These are phyloP conservation scores for Lachancea nothofagi DNA, from an alignment of 805 yeast genomes.

Conservation along the genomic window DNA sequence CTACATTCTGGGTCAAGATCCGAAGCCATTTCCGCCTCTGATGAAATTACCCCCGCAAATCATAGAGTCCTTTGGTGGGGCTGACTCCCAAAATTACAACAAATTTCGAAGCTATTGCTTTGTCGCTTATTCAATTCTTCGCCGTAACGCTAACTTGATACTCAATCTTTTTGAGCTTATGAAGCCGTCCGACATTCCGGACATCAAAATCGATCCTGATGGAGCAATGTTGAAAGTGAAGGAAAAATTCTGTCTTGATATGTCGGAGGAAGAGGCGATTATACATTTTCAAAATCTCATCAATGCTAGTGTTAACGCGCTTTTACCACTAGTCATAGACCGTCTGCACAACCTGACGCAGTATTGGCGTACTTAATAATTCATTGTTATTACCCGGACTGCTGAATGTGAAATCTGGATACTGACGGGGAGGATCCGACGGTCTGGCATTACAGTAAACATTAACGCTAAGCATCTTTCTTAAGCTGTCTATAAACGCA, in stretches of 20 bases:
- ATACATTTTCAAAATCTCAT: conserved; percentile 90
- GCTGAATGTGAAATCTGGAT: not conserved
- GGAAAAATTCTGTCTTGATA: conserved; percentile 87
- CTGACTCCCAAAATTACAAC: conserved; percentile 75
- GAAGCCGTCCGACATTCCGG: conserved; percentile 92
- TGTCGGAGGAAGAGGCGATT: conserved; percentile 95
- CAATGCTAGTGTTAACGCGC: conserved; percentile 89
- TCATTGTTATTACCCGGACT: not conserved
- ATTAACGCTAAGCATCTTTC: too few relatives aligned
- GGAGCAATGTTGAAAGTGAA: conserved; percentile 87
- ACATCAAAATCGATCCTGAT: conserved; percentile 74
- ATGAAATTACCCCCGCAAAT: conserved; percentile 97
- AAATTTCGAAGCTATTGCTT: conserved; percentile 90
- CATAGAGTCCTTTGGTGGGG: conserved; percentile 97
- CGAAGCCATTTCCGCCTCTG: conserved; percentile 97
- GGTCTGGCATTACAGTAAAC: too few relatives aligned
- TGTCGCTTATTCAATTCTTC: conserved; percentile 82
- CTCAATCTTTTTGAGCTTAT: conserved; percentile 86
- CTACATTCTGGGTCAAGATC: conserved; percentile 92
- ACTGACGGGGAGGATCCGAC: too few relatives aligned
- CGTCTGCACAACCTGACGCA: conserved; percentile 93
- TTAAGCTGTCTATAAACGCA: too few relatives aligned
- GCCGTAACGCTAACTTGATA: conserved; percentile 86
- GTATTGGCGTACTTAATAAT: conserved; percentile 79
- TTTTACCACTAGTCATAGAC: conserved; percentile 91